Base-by-base conservation (phyloP, 1,284 basidiomycete genomes). In the Microbotryum saponariae region DNA sequence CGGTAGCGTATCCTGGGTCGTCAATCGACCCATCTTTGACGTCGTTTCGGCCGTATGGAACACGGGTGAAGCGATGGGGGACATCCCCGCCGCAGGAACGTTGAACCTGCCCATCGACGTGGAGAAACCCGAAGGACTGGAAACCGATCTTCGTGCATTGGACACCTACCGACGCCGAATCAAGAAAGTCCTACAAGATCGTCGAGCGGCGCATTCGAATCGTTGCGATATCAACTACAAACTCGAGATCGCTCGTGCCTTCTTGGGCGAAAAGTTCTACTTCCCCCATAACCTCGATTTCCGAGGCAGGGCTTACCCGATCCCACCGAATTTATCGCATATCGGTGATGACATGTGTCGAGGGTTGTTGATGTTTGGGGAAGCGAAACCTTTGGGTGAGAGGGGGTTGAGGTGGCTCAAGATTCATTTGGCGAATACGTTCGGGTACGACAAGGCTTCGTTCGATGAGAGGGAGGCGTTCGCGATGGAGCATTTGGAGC, bases 201-300 rank as follows among this genome's bases (percentile, higher is more conserved):
- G 85, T 75, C 83, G 86, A 21, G 85, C 85, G 70, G 88, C 88
- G 69, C 94, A 97, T 76, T 89, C 88, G 20, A 88, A 92, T 63
- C 81, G 94, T 51, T 97, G 93, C 76, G 89, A 83, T 73, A 85
- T 93, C 65, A 97, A 97, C 76, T 98, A 98, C 77, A 97, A 93
- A 77, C 84, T 98, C 62, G 94, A 97, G 77, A 96, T 98, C 72
- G 94, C 94, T 2, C 82, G 90, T 61, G 86, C 92, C 86, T 93
- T 91, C 80, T 77, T 91, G 51, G 83, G 82, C 45, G 91, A 97
- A 72, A 84, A 80, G 0, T 87, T 98, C 75, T 98, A 92, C 77
- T 82, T 96, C 65, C 94, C 94, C 0, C 96, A 98, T 77, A 97
- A 97, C 76, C 81, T 98, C 73, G 96, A 99, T 76, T 99, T 98